These are phyloP conservation scores for Aspergillus jensenii DNA, from an alignment of 2,329 filamentous ascomycete species.

Conservation along the genomic window DNA sequence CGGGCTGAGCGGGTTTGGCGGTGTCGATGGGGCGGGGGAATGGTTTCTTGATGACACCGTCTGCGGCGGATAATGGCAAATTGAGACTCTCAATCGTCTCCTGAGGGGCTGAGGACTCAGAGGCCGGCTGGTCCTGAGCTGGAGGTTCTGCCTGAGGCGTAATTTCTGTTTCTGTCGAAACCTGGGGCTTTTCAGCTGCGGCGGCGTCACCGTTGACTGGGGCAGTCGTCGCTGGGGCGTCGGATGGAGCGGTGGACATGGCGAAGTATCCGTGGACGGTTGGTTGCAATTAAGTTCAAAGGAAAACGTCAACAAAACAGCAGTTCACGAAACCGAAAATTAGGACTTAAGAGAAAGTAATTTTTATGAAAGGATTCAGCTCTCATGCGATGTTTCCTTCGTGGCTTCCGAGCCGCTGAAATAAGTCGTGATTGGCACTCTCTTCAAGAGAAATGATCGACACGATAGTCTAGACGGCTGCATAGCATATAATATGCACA, in stretches of 20 bases:
- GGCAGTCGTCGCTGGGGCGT: background rate
- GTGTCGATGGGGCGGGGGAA: constrained; percentile 58
- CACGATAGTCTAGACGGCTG: background rate
- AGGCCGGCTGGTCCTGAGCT: constrained; percentile 4
- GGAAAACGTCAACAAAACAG: background rate
- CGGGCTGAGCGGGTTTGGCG: constrained; percentile 57
- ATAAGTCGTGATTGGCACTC: background rate
- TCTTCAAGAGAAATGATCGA: background rate
- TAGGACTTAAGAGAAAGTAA: too few relatives aligned
- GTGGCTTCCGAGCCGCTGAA: background rate
- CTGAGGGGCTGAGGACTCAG: background rate
- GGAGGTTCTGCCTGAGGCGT: background rate
- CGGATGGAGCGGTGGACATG: constrained; percentile 5
- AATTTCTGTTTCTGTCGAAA: background rate
- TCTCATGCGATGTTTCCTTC: constrained; percentile 1
- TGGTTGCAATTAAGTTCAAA: background rate
- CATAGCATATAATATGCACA: background rate
- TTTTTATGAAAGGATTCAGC: background rate
- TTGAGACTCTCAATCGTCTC: constrained; percentile 17
- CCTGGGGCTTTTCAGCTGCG: background rate
- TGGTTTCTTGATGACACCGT: constrained; percentile 54
- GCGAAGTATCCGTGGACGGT: background rate
- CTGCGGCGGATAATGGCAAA: constrained; percentile 38
- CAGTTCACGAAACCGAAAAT: background rate
- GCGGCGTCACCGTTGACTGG: background rate